Conservation (phyloP, 1,139 yeast genomes). For the Candida freyschussii region DNA sequence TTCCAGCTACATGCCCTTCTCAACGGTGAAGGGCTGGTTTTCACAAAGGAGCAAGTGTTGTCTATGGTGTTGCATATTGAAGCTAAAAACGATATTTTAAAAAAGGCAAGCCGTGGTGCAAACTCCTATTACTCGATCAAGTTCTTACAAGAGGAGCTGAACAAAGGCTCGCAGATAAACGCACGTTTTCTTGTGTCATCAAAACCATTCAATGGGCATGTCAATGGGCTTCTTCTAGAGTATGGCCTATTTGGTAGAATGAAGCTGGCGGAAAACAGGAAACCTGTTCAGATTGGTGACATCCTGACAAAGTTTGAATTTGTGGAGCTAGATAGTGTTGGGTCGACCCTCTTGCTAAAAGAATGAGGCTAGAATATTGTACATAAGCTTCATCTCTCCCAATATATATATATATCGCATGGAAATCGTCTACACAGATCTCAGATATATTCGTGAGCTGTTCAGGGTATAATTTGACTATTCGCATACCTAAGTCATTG, state of each 20-base stretch:
- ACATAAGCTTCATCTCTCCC: too few relatives aligned
- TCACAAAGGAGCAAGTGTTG: conserved; percentile 23
- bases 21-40: conserved; percentile 19
- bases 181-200: conserved; percentile 33
- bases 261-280: conserved; percentile 23
- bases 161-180: conserved; percentile 16
- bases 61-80: conserved; percentile 30
- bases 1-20: conserved; percentile 49
- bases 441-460: too few relatives aligned
- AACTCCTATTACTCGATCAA: conserved; percentile 39
- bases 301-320: conserved; percentile 33
- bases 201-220: conserved; percentile 35
- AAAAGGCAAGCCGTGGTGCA: conserved; percentile 29
- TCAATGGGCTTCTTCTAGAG: conserved; percentile 36
- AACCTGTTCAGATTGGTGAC: conserved; percentile 37
- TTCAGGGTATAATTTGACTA: too few relatives aligned
- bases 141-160: conserved; percentile 28
- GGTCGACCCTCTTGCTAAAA: conserved; percentile 28
- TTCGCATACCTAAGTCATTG: too few relatives aligned
- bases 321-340: conserved; percentile 36
- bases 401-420: too few relatives aligned
- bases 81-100: conserved; percentile 31
- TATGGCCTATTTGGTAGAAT: conserved; percentile 33
- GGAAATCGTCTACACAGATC: too few relatives aligned
- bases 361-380: conserved; percentile 1